phyloP scores from a whole-genome alignment of 768 basidiomycete species.

The Termitomyces sp. region DNA sequence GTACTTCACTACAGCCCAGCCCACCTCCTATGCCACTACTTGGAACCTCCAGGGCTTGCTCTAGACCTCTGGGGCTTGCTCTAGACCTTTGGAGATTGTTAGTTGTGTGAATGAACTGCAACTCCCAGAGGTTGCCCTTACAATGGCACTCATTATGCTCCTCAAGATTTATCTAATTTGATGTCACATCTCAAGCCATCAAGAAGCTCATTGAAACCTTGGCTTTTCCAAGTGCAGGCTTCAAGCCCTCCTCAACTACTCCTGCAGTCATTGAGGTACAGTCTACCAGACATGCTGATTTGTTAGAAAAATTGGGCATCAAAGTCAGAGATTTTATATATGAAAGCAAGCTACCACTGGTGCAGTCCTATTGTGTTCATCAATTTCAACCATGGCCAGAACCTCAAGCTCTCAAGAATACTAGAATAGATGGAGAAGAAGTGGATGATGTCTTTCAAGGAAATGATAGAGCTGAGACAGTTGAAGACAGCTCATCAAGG shows the following conservation, averaged over 20 bases:
- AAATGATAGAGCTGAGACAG: not conserved
- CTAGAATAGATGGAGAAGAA: conserved; percentile 18
- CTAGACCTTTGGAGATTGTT: too few relatives aligned
- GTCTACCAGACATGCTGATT: conserved; percentile 12
- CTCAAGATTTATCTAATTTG: conserved; percentile 26
- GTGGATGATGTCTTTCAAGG: conserved; percentile 15
- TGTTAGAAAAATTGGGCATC: conserved; percentile 28
- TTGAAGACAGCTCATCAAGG: conserved; percentile 9
- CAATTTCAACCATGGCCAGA: conserved; percentile 44
- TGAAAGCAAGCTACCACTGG: conserved; percentile 59
- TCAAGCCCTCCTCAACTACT: conserved; percentile 14
- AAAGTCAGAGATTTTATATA: conserved; percentile 63
- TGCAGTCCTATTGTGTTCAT: conserved; percentile 43
- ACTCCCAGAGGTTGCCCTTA: too few relatives aligned
- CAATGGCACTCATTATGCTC: too few relatives aligned
- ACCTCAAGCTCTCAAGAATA: conserved; percentile 24
- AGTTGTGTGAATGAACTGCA: too few relatives aligned
- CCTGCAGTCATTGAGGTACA: conserved; percentile 20
- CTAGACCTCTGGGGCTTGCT: too few relatives aligned
- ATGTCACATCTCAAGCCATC: conserved; percentile 15
- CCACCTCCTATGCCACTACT: too few relatives aligned
- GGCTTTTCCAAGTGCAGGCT: conserved; percentile 1
- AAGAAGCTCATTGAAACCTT: conserved; percentile 3
- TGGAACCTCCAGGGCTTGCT: too few relatives aligned
- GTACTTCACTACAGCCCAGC: too few relatives aligned